Conservation (phyloP, 2,329 filamentous ascomycete genomes). For the Microcyclosporella mali region DNA sequence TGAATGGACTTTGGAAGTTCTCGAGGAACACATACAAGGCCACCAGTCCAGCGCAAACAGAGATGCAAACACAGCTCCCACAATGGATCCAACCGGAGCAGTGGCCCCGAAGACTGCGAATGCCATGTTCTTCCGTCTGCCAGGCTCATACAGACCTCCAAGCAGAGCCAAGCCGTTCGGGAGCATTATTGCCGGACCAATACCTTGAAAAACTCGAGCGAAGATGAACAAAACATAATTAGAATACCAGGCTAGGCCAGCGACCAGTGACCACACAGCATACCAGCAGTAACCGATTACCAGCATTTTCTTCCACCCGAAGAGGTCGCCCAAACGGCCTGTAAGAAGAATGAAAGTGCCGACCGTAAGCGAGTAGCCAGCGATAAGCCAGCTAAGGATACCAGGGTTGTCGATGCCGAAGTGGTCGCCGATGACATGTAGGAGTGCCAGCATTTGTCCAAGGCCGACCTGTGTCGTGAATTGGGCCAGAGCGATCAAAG, state of each 20-base stretch:
- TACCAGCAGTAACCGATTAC: slow-evolving; percentile 37
- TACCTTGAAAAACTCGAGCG: slow-evolving; percentile 35
- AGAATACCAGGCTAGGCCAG: slow-evolving; percentile 34
- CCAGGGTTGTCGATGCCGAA: slow-evolving; percentile 38
- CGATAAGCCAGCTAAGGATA: slow-evolving; percentile 40
- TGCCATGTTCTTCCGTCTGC: slow-evolving; percentile 34
- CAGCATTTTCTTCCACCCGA: slow-evolving; percentile 40
- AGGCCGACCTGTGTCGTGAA: slow-evolving; percentile 27
- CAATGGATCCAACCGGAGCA: slow-evolving; percentile 31
- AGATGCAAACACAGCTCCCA: slow-evolving; percentile 29
- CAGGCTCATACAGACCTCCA: slow-evolving; percentile 29
- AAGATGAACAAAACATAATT: slow-evolving; percentile 30
- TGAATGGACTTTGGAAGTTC: slow-evolving; percentile 11
- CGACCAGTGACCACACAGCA: slow-evolving; percentile 36
- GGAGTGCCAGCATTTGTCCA: slow-evolving; percentile 22
- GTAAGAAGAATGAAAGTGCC: slow-evolving; percentile 43
- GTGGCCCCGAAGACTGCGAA: slow-evolving; percentile 33
- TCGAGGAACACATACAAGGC: slow-evolving; percentile 17
- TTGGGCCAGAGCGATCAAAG: slow-evolving; percentile 26
- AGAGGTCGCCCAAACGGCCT: slow-evolving; percentile 40
- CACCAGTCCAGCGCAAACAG: slow-evolving; percentile 31
- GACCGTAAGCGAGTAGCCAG: slow-evolving; percentile 39
- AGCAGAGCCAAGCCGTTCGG: slow-evolving; percentile 35
- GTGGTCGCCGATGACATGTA: slow-evolving; percentile 38
- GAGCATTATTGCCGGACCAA: slow-evolving; percentile 33